phyloP scores from a whole-genome alignment of 2,329 filamentous ascomycete species.

The Colletotrichum brevisporum region DNA sequence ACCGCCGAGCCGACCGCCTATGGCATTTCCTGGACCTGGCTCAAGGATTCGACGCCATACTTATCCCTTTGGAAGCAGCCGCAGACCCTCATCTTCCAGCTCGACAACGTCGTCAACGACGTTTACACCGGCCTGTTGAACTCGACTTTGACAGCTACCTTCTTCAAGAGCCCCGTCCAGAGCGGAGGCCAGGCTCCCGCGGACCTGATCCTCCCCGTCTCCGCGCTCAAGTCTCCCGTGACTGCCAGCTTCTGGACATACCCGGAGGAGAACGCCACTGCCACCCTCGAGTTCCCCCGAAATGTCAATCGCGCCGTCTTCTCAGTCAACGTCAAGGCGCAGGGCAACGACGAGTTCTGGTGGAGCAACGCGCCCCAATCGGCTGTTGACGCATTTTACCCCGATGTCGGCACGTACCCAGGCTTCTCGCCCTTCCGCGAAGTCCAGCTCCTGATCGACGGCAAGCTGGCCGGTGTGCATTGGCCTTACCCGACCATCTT shows the following conservation, averaged over 20 bases:
- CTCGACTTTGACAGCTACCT: conserved; percentile 80
- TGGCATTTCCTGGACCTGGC: conserved; percentile 82
- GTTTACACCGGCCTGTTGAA: conserved; percentile 82
- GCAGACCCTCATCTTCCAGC: conserved; percentile 85
- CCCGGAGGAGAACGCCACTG: conserved; percentile 73
- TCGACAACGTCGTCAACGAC: conserved; percentile 79
- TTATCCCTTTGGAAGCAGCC: conserved; percentile 75
- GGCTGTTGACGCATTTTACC: conserved; percentile 70
- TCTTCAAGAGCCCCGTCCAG: conserved; percentile 67
- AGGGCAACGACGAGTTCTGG: conserved; percentile 86
- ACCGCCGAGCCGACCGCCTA: conserved; percentile 79
- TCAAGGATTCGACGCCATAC: conserved; percentile 84
- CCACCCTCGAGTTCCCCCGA: conserved; percentile 71
- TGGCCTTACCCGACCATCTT: conserved; percentile 90
- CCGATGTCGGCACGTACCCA: conserved; percentile 68
- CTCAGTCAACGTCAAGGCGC: conserved; percentile 81
- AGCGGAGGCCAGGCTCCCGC: conserved; percentile 63
- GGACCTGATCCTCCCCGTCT: conserved; percentile 78
- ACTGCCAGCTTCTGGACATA: conserved; percentile 78
- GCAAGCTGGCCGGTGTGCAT: conserved; percentile 77
- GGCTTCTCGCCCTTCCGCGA: conserved; percentile 85
- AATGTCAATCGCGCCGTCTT: conserved; percentile 81
- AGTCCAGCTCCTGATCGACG: conserved; percentile 82
- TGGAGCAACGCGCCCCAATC: conserved; percentile 82
- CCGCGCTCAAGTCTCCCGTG: conserved; percentile 63